phyloP scores from a whole-genome alignment of 1,284 basidiomycete genomes.

The Phylloboletellus chloephorus region DNA sequence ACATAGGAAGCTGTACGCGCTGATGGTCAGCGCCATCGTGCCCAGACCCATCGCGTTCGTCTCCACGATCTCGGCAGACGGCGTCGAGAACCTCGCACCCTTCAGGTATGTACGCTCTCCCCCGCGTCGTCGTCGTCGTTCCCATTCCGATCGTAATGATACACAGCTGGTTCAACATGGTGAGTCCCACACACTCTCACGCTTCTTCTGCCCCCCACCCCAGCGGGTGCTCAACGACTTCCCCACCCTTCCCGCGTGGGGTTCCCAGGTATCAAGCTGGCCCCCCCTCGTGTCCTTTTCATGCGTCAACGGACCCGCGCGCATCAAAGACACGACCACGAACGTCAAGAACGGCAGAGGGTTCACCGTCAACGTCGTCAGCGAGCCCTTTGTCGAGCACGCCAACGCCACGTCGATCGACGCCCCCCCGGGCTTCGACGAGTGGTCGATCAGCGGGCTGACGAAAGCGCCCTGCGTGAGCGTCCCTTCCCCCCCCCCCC shows the following conservation, averaged over 20 bases:
- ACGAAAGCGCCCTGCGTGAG: slow-evolving; percentile 53
- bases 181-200: slow-evolving; percentile 7
- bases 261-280: slow-evolving; percentile 38
- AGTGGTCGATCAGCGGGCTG: slow-evolving; percentile 64
- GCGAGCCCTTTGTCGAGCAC: slow-evolving; percentile 62
- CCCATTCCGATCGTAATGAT: too few species aligned
- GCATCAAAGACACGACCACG: slow-evolving; percentile 50
- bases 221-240: too few species aligned
- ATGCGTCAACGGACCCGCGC: slow-evolving; percentile 31
- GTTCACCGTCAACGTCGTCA: slow-evolving; percentile 70
- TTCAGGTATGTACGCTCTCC: slow-evolving; percentile 38
- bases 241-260: too few species aligned
- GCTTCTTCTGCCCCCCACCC: too few species aligned
- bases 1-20: slow-evolving; percentile 37
- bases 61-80: slow-evolving; percentile 50
- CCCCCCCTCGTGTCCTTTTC: slow-evolving; percentile 59
- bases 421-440: slow-evolving; percentile 51
- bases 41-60: slow-evolving; percentile 70
- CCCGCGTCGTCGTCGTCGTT: slow-evolving; percentile 3
- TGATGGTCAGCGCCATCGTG: slow-evolving; percentile 56
- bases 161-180: slow-evolving; percentile 44
- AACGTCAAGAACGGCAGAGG: slow-evolving; percentile 57
- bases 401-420: slow-evolving; percentile 59
- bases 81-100: slow-evolving; percentile 55
- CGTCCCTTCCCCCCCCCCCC: neutral